Conservation (phyloP, 306 rosid species). For the Vicia faba region DNA sequence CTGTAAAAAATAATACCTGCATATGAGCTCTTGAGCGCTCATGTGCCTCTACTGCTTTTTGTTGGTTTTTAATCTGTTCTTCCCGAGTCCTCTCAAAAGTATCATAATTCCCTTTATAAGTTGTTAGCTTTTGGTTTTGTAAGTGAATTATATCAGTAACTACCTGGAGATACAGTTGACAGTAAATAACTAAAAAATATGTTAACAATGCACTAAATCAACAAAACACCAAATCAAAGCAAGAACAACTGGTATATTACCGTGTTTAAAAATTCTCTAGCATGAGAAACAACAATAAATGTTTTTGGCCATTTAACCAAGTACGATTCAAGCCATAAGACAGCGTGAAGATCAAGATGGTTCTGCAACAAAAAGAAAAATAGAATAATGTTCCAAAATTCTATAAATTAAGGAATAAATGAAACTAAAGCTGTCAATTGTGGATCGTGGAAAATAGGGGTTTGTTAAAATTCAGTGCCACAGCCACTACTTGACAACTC, state of each 20-base stretch:
- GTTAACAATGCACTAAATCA: conserved; percentile 16
- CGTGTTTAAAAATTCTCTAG: conserved; percentile 97
- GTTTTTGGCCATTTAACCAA: conserved; percentile 97
- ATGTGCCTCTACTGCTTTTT: conserved; percentile 85
- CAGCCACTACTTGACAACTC: neutral
- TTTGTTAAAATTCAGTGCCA: neutral
- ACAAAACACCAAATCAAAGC: conserved; percentile 10
- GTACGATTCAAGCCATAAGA: conserved; percentile 92
- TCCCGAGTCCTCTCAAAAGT: conserved; percentile 87
- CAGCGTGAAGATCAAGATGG: conserved; percentile 99
- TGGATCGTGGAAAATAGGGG: neutral
- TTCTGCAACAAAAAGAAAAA: conserved; percentile 58
- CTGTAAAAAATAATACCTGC: conserved; percentile 62
- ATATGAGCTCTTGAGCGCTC: conserved; percentile 91
- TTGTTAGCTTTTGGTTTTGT: conserved; percentile 73
- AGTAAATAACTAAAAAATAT: conserved; percentile 29
- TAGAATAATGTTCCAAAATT: conserved; percentile 22
- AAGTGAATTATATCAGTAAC: conserved; percentile 91
- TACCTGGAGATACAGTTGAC: conserved; percentile 59
- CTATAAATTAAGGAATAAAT: conserved; percentile 28
- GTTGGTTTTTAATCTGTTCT: conserved; percentile 87
- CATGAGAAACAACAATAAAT: conserved; percentile 95
- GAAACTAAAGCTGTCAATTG: neutral
- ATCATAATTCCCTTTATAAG: conserved; percentile 89
- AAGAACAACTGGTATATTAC: conserved; percentile 47